phyloP scores from a whole-genome alignment of 2,329 filamentous ascomycete genomes.

The Hypoxylon rubiginosum region DNA sequence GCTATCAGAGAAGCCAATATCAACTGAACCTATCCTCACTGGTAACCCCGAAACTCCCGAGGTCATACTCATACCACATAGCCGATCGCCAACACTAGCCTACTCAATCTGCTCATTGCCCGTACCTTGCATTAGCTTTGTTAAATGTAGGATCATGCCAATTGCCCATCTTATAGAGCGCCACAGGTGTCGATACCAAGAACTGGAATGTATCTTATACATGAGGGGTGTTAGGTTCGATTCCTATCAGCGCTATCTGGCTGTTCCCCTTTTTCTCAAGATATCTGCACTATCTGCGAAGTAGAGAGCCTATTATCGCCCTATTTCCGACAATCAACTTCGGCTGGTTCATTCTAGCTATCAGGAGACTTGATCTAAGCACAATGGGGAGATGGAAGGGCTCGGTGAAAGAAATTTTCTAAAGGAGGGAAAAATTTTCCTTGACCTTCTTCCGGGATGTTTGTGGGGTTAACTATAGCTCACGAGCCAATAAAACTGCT shows the following conservation, averaged over 20 bases:
- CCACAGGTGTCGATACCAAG: slow-evolving; percentile 10
- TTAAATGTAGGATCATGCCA: slow-evolving; percentile 27
- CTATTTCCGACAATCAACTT: slow-evolving; percentile 2
- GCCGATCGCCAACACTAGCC: slow-evolving; percentile 24
- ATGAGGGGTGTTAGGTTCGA: no score
- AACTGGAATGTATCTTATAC: no score
- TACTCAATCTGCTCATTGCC: slow-evolving; percentile 19
- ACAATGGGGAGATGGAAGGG: slow-evolving; percentile 7
- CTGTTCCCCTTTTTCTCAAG: no score
- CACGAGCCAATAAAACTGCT: slow-evolving; percentile 25
- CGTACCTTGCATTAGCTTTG: slow-evolving; percentile 44
- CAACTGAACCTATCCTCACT: background rate
- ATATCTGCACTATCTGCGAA: slow-evolving; percentile 1
- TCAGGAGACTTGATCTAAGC: slow-evolving; percentile 16
- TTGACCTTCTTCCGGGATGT: slow-evolving; percentile 25
- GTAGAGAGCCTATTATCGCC: slow-evolving; percentile 3
- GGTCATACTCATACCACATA: background rate
- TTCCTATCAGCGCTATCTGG: no score
- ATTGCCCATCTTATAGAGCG: slow-evolving; percentile 32
- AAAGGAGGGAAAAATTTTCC: slow-evolving; percentile 30
- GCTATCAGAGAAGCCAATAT: background rate
- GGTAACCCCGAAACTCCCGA: background rate
- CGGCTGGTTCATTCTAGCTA: background rate
- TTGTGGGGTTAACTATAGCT: slow-evolving; percentile 16
- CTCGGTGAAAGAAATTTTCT: slow-evolving; percentile 19